Evolutionary conservation across 352 stramenopile genomes (phyloP).

Genomic region (Phytopythium kandeliae): DNA sequence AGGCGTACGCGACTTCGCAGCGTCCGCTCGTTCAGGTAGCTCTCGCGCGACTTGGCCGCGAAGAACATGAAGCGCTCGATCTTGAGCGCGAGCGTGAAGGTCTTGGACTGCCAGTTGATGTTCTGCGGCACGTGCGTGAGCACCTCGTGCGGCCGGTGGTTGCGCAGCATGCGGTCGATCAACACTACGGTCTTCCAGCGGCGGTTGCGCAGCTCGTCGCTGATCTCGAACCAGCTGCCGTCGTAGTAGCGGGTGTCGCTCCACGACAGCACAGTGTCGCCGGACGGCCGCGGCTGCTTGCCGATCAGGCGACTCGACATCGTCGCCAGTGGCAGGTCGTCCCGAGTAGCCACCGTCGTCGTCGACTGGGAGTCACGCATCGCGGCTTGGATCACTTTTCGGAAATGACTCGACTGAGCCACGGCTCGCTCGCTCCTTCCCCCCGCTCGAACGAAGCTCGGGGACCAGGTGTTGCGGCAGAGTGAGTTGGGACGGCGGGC

Average conservation of each 20-base stretch:
- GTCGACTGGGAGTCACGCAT: constrained; percentile 5
- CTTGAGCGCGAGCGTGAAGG: constrained; percentile 61
- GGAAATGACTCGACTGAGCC: not conserved
- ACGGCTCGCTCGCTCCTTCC: constrained; percentile 3
- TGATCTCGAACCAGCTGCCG: constrained; percentile 8
- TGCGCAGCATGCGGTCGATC: constrained; percentile 58
- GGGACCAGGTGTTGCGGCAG: too few species aligned
- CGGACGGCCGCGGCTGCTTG: not conserved
- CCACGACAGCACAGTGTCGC: not conserved
- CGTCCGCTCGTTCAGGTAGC: constrained; percentile 56
- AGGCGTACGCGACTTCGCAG: constrained; percentile 46
- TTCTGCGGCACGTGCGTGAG: constrained; percentile 62
- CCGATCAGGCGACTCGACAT: not conserved
- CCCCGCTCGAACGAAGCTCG: too few species aligned
- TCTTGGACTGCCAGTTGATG: constrained; percentile 58
- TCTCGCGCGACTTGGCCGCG: constrained; percentile 41
- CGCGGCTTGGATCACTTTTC: constrained; percentile 1
- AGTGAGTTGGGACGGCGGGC: not conserved
- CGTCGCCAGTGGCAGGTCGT: not conserved
- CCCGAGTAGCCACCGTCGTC: not conserved
- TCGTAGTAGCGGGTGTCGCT: constrained; percentile 8
- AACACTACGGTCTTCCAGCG: constrained; percentile 28
- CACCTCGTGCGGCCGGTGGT: constrained; percentile 56
- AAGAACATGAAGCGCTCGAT: constrained; percentile 65
- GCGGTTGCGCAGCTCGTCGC: constrained; percentile 5